Percentiles rank a stretch among this genome's conserved stretches.
phyloP scores from a whole-genome alignment of 1,284 basidiomycete species.

The Ustilago sp. region DNA sequence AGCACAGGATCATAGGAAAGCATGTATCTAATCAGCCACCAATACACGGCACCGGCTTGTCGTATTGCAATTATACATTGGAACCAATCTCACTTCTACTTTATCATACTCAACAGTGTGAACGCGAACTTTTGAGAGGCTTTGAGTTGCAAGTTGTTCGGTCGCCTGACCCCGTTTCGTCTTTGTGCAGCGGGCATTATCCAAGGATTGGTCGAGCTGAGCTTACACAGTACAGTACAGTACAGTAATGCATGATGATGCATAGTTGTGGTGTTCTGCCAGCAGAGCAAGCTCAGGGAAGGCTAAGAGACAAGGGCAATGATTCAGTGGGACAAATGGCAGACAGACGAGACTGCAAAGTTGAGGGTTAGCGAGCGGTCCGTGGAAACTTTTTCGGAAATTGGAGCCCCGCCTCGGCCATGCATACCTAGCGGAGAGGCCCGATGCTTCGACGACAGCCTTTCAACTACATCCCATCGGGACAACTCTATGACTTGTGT shows the following conservation, averaged over 20 bases:
- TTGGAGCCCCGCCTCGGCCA: constrained; percentile 46
- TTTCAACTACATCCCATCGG: too few relatives aligned
- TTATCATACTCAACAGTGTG: not conserved
- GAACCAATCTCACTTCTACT: not conserved
- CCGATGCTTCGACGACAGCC: too few relatives aligned
- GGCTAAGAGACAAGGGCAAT: not conserved
- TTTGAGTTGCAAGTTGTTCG: not conserved
- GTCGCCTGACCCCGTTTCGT: not conserved
- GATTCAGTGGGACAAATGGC: not conserved
- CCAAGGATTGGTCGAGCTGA: not conserved
- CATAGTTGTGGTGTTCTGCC: not conserved
- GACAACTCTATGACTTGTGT: too few relatives aligned
- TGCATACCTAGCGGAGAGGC: constrained; percentile 2
- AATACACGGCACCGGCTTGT: not conserved
- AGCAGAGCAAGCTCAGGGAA: not conserved
- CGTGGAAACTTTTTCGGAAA: constrained; percentile 1
- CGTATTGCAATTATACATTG: constrained; percentile 1
- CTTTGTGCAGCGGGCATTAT: not conserved
- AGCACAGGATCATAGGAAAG: constrained; percentile 2
- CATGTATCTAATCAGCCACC: not conserved
- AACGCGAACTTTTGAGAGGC: too few relatives aligned
- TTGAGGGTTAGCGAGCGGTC: constrained; percentile 4
- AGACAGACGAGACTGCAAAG: not conserved
- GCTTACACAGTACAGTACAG: not conserved
- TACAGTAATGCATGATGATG: constrained; percentile 10